Conservation (phyloP, 2,329 filamentous ascomycete genomes). For the Fusarium austroafricanum region DNA sequence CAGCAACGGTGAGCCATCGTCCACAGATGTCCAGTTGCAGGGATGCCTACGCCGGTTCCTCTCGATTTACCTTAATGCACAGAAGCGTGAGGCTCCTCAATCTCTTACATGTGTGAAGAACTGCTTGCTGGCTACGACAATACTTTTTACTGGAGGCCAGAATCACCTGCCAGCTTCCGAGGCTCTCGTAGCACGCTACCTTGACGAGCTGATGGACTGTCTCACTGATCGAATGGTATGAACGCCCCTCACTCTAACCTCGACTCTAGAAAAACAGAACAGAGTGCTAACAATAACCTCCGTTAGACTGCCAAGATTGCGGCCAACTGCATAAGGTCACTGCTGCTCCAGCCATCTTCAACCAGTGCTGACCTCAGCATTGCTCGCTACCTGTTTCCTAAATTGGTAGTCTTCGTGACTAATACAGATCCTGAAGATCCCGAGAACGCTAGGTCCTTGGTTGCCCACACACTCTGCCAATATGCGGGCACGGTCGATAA, state of each 20-base stretch:
- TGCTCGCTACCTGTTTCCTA: conserved; percentile 78
- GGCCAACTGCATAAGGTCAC: conserved; percentile 86
- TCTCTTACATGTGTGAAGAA: conserved; percentile 94
- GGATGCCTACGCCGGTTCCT: conserved; percentile 86
- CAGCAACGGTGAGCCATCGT: conserved; percentile 56
- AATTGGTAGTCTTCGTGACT: conserved; percentile 79
- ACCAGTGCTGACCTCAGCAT: conserved; percentile 78
- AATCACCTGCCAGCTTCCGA: conserved; percentile 81
- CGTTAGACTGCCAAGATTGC: conserved; percentile 84
- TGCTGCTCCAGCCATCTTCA: conserved; percentile 75
- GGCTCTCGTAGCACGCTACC: conserved; percentile 77
- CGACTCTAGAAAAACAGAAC: not conserved
- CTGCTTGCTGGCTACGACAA: conserved; percentile 85
- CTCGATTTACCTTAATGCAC: conserved; percentile 79
- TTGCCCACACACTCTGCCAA: conserved; percentile 80
- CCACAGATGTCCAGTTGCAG: conserved; percentile 76
- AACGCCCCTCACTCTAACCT: not conserved
- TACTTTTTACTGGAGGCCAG: conserved; percentile 85
- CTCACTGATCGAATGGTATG: conserved; percentile 81
- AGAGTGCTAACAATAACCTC: conserved; percentile 28
- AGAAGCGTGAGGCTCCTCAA: conserved; percentile 78
- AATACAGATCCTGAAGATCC: conserved; percentile 80
- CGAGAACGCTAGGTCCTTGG: conserved; percentile 76
- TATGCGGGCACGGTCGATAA: conserved; percentile 67
- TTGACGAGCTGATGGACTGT: conserved; percentile 87